These are phyloP conservation scores for Phytophthora hybrid DNA, from an alignment of 352 stramenopile species.

Conservation along the genomic window DNA sequence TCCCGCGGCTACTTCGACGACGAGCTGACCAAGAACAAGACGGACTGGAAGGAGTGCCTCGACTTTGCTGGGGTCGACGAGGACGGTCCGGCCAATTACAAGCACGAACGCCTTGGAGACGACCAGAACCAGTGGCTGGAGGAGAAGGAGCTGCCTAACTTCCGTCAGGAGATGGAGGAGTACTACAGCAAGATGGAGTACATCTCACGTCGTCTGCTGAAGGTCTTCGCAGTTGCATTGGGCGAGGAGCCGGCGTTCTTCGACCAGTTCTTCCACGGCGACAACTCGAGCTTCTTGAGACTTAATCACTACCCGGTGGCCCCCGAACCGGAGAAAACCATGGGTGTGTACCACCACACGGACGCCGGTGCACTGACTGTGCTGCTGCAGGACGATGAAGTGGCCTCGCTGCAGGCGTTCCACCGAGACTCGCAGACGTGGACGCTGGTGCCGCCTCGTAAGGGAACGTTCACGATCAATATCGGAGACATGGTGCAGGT, in stretches of 20 bases:
- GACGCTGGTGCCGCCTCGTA: constrained; percentile 51
- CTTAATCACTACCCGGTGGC: constrained; percentile 92
- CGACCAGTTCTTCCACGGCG: constrained; percentile 65
- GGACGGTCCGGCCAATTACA: constrained; percentile 47
- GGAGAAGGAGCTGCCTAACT: constrained; percentile 53
- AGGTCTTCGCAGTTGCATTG: constrained; percentile 61
- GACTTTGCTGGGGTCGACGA: constrained; percentile 56
- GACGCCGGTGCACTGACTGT: constrained; percentile 66
- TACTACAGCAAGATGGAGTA: constrained; percentile 64
- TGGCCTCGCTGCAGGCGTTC: constrained; percentile 61
- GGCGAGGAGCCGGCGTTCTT: constrained; percentile 56
- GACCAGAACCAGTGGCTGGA: constrained; percentile 89
- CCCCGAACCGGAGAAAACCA: constrained; percentile 47
- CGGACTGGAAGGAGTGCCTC: constrained; percentile 93
- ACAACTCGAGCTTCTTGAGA: constrained; percentile 91
- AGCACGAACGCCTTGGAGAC: constrained; percentile 80
- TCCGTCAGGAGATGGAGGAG: constrained; percentile 51
- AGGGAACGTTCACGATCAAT: constrained; percentile 65
- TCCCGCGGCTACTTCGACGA: constrained; percentile 94
- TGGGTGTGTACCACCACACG: constrained; percentile 69
- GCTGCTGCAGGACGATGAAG: constrained; percentile 66
- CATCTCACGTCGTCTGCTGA: constrained; percentile 61
- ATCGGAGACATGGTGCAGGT: constrained; percentile 71
- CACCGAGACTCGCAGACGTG: constrained; percentile 58
- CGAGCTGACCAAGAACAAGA: constrained; percentile 94